A percentile compares a stretch with the other conserved stretches of the same genome.
phyloP scores from a whole-genome alignment of 345 rosid species.

The Euphorbia pulcherrima region DNA sequence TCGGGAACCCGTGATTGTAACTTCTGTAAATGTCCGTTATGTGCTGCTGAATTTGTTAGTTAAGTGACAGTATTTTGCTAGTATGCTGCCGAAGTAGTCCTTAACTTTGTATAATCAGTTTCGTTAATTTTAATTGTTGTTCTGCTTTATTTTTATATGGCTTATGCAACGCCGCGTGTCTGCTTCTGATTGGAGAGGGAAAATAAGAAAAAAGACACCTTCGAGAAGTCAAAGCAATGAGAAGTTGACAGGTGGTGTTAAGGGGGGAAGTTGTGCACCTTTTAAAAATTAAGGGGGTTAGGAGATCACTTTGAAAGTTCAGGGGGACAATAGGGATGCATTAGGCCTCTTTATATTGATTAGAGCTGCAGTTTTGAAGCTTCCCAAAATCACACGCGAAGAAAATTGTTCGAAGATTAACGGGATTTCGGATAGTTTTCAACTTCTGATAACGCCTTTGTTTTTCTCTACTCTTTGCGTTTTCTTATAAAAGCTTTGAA shows the following conservation, averaged over 20 bases:
- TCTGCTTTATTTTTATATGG: background rate
- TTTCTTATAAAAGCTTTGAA: background rate
- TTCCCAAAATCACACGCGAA: background rate
- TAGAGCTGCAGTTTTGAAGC: background rate
- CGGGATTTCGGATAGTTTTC: background rate
- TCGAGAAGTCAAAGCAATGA: too few species aligned
- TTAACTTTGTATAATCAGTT: background rate
- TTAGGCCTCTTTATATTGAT: too few species aligned
- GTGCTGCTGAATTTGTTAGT: conserved; percentile 18
- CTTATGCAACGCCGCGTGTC: too few species aligned
- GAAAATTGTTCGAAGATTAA: background rate
- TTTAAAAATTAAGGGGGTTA: too few species aligned
- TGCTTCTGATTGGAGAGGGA: too few species aligned
- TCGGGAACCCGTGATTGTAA: conserved; percentile 41
- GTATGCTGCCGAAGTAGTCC: background rate
- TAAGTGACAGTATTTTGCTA: background rate
- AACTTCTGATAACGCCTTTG: too few species aligned
- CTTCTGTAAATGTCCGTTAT: conserved; percentile 1
- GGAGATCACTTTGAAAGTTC: too few species aligned
- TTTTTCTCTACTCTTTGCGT: too few species aligned
- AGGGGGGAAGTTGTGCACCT: too few species aligned
- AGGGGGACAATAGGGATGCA: too few species aligned
- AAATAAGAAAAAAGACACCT: too few species aligned
- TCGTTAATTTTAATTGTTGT: background rate
- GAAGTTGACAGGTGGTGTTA: too few species aligned